Percentiles rank a stretch among this genome's conserved stretches.
Evolutionary conservation across 345 rosid species (phyloP).

Genomic region (Eutrema japonicum): DNA sequence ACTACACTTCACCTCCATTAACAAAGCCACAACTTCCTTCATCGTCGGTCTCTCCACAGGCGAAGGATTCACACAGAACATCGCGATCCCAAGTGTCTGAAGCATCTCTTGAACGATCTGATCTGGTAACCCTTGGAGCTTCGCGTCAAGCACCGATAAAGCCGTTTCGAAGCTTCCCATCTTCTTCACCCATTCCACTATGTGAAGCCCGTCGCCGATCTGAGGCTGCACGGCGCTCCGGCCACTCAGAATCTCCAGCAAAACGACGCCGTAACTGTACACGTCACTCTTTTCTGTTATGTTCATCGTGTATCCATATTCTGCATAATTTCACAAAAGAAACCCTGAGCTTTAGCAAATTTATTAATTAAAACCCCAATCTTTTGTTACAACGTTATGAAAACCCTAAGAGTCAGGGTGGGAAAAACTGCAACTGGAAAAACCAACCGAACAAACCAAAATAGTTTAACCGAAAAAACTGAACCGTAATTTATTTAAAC

Average conservation of each 20-base stretch:
- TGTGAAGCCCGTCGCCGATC: slow-evolving; percentile 77
- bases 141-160: slow-evolving; percentile 62
- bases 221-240: slow-evolving; percentile 79
- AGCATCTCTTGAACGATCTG: slow-evolving; percentile 97
- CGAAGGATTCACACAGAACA: slow-evolving; percentile 92
- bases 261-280: slow-evolving; percentile 89
- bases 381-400: background rate
- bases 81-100: slow-evolving; percentile 88
- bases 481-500: no score
- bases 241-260: slow-evolving; percentile 84
- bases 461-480: no score
- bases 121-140: slow-evolving; percentile 84
- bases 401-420: no score
- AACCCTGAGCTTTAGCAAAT: background rate
- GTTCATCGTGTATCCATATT: slow-evolving; percentile 94
- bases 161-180: slow-evolving; percentile 99
- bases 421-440: no score
- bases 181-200: slow-evolving; percentile 96
- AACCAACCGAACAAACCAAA: no score
- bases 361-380: background rate
- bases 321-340: slow-evolving; percentile 49
- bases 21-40: slow-evolving; percentile 94
- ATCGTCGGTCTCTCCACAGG: slow-evolving; percentile 87
- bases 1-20: slow-evolving; percentile 87
- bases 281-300: slow-evolving; percentile 97